Base-by-base conservation (phyloP, 1,139 yeast species). In the Saccharomycopsis crataegensis region DNA sequence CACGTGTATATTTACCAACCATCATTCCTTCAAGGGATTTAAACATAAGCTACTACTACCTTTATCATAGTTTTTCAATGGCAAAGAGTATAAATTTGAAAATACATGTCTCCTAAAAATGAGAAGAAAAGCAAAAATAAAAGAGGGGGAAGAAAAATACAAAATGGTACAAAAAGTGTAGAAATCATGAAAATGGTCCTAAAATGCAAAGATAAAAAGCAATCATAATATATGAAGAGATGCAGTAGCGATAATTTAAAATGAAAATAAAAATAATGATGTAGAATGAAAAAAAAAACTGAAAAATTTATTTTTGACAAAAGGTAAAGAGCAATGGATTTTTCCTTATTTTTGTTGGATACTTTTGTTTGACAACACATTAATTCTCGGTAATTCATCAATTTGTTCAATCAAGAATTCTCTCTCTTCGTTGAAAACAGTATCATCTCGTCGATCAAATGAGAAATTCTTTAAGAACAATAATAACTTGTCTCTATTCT, bases 351-450 rank as follows among this genome's bases (percentile, higher is more conserved):
- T 36, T 36, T 36, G 11, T 36, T 36, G 11, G 11, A 11, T 5
- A 11, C n/a, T 36, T 36, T 36, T 36, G 28, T 22, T 22, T 22
- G 28, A 4, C 4, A 11, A 42, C 8, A 22, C 38, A 37, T 49
- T 63, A 22, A 76, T 65, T 61, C 76, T 73, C 33, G 94, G 94
- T 55, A 90, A 72, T 52, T 79, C 78, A 57, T 79, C 81, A 51
- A 93, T 86, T 61, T 87, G 89, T 55, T 79, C 80, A 52, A 88
- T 74, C 43, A 93, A 82, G 66, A 85, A 93, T 57, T 82, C 86
- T 64, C 86, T 82, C 66, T 93, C 99, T 56, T 86, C 95, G 46
- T 78, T 73, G 63, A 89, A 83, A 44, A 77, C 76, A 9, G 81
- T 74, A 64, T 89, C 96, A 53, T 82, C 84, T 61, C 77, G 74